Percentiles rank a stretch among this genome's conserved stretches.
These are phyloP conservation scores for Aspergillus carlsbadensis DNA, from an alignment of 495 filamentous ascomycete genomes.

Conservation along the genomic window DNA sequence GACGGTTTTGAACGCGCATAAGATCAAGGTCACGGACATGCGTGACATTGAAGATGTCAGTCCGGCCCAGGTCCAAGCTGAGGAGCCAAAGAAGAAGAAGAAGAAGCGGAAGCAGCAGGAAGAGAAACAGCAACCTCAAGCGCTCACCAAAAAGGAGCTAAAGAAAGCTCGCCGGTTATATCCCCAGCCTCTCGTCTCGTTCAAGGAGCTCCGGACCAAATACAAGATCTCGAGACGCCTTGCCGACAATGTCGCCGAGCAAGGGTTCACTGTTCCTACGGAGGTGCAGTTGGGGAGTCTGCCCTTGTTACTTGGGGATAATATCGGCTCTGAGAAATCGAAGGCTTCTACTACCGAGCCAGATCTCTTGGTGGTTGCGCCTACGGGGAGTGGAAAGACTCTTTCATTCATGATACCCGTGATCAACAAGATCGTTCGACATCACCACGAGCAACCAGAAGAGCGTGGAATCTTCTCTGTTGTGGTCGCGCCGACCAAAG, in stretches of 20 bases:
- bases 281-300: conserved; percentile 89
- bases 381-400: conserved; percentile 97
- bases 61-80: conserved; percentile 35
- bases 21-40: conserved; percentile 80
- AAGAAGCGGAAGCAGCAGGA: conserved; percentile 50
- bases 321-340: conserved; percentile 20
- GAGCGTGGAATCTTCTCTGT: conserved; percentile 59
- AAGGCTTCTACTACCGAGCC: conserved; percentile 33
- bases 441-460: conserved; percentile 43
- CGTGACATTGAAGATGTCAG: conserved; percentile 43
- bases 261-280: conserved; percentile 84
- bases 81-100: conserved; percentile 53
- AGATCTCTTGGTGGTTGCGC: conserved; percentile 84
- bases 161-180: conserved; percentile 56
- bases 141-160: conserved; percentile 51
- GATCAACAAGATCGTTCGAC: conserved; percentile 67
- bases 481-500: conserved; percentile 87
- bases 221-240: conserved; percentile 72
- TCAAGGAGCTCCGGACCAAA: conserved; percentile 63
- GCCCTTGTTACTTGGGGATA: conserved; percentile 65
- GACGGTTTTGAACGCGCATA: conserved; percentile 74
- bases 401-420: conserved; percentile 86
- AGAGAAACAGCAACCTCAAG: conserved; percentile 32
- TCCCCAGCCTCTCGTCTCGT: conserved; percentile 75
- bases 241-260: conserved; percentile 72